phyloP scores from a whole-genome alignment of 2,329 filamentous ascomycete species.

The Aspergillus neoniger region DNA sequence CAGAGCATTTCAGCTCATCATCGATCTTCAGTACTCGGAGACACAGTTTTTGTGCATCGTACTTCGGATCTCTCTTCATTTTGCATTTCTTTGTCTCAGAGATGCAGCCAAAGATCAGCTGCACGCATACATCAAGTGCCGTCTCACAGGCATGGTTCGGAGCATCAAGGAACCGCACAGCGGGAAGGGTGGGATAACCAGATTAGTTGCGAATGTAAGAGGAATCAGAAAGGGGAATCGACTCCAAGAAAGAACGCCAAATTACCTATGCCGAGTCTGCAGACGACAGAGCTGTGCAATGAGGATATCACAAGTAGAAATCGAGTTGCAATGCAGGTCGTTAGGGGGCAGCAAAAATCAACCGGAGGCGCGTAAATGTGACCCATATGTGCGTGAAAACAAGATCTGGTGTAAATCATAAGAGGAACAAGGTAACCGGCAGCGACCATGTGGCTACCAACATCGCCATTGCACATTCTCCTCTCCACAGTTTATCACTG shows the following conservation, averaged over 20 bases:
- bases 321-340: slow-evolving; percentile 27
- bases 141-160: not conserved
- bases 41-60: not conserved
- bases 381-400: slow-evolving; percentile 34
- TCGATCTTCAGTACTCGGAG: not conserved
- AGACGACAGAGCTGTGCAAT: slow-evolving; percentile 23
- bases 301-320: slow-evolving; percentile 31
- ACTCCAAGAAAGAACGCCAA: slow-evolving; percentile 30
- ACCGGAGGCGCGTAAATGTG: slow-evolving; percentile 30
- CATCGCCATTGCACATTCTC: slow-evolving; percentile 6
- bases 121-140: not conserved
- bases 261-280: slow-evolving; percentile 35
- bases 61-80: not conserved
- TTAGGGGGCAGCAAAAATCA: slow-evolving; percentile 27
- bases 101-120: not conserved
- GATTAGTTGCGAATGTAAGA: slow-evolving; percentile 19
- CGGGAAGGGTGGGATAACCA: slow-evolving; percentile 3
- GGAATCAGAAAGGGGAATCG: slow-evolving; percentile 14
- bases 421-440: slow-evolving; percentile 15
- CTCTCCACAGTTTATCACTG: slow-evolving; percentile 30
- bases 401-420: slow-evolving; percentile 27
- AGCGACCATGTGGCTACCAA: slow-evolving; percentile 6
- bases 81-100: not conserved
- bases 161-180: slow-evolving; percentile 8
- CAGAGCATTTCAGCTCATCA: not conserved